phyloP scores from a whole-genome alignment of 768 basidiomycete genomes.

The Pholiota conissans region DNA sequence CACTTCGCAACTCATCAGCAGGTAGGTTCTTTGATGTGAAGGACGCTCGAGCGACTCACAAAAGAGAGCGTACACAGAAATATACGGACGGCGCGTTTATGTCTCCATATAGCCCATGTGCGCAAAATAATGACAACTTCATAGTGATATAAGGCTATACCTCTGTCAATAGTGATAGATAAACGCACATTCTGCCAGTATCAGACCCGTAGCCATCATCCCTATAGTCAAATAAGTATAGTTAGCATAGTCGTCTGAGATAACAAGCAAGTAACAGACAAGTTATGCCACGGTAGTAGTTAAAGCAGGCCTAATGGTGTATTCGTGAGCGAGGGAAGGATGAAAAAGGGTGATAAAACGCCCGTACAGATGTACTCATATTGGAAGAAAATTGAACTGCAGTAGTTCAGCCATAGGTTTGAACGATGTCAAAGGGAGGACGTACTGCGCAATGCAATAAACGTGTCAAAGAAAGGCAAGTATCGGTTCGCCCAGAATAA shows the following conservation, averaged over 20 bases:
- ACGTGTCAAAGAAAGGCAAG: constrained; percentile 37
- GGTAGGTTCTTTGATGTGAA: background rate
- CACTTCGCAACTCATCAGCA: background rate
- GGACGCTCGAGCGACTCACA: background rate
- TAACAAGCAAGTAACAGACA: background rate
- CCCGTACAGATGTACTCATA: background rate
- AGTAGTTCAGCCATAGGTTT: background rate
- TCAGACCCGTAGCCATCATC: background rate
- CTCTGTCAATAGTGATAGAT: background rate
- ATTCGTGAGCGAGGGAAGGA: background rate
- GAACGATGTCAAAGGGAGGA: too few species aligned
- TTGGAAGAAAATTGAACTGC: constrained; percentile 1
- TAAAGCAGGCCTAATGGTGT: background rate
- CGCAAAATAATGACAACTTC: constrained; percentile 1
- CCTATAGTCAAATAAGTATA: background rate
- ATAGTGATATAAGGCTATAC: background rate
- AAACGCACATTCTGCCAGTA: background rate
- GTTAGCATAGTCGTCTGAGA: background rate
- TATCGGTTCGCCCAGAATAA: constrained; percentile 42
- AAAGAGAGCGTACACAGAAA: background rate
- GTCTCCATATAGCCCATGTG: constrained; percentile 1
- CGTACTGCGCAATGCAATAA: constrained; percentile 17
- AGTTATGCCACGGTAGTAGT: background rate
- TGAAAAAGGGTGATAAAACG: background rate
- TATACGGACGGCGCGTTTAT: background rate